A percentile compares a stretch with the other conserved stretches of the same genome.
These are phyloP conservation scores for Bolboschoenus planiculmis DNA, from an alignment of 176 grass and related monocot genomes.

Conservation along the genomic window DNA sequence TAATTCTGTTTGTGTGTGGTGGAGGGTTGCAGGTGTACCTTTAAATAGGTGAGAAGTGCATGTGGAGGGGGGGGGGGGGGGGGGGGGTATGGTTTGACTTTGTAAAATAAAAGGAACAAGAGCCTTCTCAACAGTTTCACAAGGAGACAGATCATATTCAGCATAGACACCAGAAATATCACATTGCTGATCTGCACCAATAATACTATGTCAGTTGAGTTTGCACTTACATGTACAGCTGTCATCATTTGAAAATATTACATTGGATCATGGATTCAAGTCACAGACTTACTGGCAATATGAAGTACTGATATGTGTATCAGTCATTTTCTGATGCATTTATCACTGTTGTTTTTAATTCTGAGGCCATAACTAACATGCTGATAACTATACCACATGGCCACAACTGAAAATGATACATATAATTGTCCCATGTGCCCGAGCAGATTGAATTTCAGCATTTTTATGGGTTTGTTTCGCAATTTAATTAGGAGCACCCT, in stretches of 20 bases:
- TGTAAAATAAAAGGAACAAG: background rate
- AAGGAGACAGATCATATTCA: constrained; percentile 1
- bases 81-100: background rate
- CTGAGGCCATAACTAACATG: background rate
- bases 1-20: background rate
- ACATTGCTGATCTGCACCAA: background rate
- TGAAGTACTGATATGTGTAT: background rate
- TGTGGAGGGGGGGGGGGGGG: background rate
- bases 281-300: background rate
- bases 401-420: background rate
- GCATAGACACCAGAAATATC: background rate
- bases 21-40: background rate
- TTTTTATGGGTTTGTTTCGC: background rate
- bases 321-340: background rate
- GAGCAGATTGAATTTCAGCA: background rate
- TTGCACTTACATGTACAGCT: background rate
- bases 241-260: background rate
- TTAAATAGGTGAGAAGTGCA: background rate
- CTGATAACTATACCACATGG: background rate
- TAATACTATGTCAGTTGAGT: background rate
- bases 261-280: background rate
- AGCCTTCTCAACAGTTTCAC: constrained; percentile 1
- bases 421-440: background rate
- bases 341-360: background rate
- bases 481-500: background rate